Conservation (phyloP, 2,329 filamentous ascomycete species). For the Raffaelea albimanens region DNA sequence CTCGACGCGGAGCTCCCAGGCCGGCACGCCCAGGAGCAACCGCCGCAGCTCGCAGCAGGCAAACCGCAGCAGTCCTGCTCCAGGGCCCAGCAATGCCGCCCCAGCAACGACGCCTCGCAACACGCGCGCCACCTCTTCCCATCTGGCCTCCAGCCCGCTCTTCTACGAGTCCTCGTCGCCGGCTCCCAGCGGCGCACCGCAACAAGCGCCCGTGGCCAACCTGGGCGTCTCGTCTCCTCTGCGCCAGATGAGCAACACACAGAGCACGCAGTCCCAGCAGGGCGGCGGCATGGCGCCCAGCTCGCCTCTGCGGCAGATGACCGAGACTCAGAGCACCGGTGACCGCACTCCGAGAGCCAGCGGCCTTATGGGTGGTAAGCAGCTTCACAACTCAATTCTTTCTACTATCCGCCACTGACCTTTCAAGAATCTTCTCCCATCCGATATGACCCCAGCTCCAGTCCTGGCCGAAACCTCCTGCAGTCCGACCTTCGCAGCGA, state of each 20-base stretch:
- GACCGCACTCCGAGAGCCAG: constrained; percentile 65
- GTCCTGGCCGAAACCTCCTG: constrained; percentile 51
- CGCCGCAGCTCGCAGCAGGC: constrained; percentile 18
- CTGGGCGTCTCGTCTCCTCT: constrained; percentile 41
- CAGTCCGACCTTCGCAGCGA: constrained; percentile 71
- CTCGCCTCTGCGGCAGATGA: constrained; percentile 48
- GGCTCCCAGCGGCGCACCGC: constrained; percentile 18
- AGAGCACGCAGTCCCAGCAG: constrained; percentile 32
- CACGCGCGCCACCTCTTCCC: constrained; percentile 19
- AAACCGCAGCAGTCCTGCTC: constrained; percentile 21
- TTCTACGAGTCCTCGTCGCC: constrained; percentile 54
- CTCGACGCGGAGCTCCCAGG: constrained; percentile 46
- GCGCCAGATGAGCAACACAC: constrained; percentile 46
- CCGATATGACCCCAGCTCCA: constrained; percentile 83
- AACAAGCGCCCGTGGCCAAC: constrained; percentile 1
- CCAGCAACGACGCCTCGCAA: not conserved
- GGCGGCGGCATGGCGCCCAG: constrained; percentile 24
- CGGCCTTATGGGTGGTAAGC: constrained; percentile 52
- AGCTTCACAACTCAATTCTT: not conserved
- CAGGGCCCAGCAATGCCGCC: constrained; percentile 10
- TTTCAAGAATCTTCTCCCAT: constrained; percentile 96
- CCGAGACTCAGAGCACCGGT: constrained; percentile 41
- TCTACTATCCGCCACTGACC: not conserved
- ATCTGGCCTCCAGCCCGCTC: constrained; percentile 68
- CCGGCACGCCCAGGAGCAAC: constrained; percentile 33